Base-by-base conservation (phyloP, 2,329 filamentous ascomycete genomes). In the Aspergillus eucalypticola region DNA sequence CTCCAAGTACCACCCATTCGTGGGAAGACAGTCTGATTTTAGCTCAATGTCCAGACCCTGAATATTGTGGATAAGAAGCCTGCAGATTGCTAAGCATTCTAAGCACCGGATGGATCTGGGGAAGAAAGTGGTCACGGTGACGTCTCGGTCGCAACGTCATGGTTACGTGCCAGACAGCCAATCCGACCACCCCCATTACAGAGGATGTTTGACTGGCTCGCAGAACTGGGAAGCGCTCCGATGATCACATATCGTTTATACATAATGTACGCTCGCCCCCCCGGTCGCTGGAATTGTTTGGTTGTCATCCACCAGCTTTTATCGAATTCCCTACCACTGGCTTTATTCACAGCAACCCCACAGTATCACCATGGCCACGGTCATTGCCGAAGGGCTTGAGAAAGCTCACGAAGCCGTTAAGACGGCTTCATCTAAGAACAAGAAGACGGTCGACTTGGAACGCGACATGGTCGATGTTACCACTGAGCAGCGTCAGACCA, bases 401-500 rank as follows among this genome's bases (percentile, higher is more conserved):
- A 75, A 71, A 56, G 64, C 66, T 60, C 68, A 74, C 50, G 64
- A 72, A 29, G 67, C 60, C 23, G 63, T 70, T 23, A 67, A 68
- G 54, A 63, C 63, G 25, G 63, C 66, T 3, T 52, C 64, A 17
- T 68, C 68, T 15, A 66, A 65, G 54, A 68, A 73, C 23, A 73
- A 75, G 61, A 91, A 92, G 80, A 69, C 84, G 25, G 80, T 82
- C 15, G 87, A 92, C 68, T 79, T 93, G 51, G 73, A 80, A 25
- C 76, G 77, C 42, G 79, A 87, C 62, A 89, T 79, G 3, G 83
- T 86, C 57, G 82, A 91, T 70, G 81, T 86, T 2, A 78, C 83
- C 49, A 76, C 83, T 53, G 81, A 85, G 41, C 80, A 83, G 38
- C 82, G 84, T 41, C 85, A 92, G 64, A 94, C 91, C 0, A 89